Evolutionary conservation across 2,329 filamentous ascomycete species (phyloP).

Genomic region (Trichoderma aggressivum): DNA sequence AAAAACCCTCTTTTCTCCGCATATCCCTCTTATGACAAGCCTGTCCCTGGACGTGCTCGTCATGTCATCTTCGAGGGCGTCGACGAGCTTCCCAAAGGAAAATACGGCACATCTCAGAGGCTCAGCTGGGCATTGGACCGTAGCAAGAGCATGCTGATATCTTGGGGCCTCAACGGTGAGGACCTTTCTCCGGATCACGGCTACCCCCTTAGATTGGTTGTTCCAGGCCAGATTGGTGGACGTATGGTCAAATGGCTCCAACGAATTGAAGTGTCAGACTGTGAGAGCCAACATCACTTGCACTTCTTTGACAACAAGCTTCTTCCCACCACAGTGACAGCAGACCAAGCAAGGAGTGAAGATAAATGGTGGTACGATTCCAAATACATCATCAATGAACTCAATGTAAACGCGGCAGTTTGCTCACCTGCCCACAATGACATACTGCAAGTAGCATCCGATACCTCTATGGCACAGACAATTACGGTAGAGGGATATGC

Average conservation of each 20-base stretch:
- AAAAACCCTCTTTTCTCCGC: constrained; percentile 32
- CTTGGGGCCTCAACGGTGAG: constrained; percentile 89
- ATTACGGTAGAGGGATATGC: constrained; percentile 76
- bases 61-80: constrained; percentile 92
- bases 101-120: constrained; percentile 40
- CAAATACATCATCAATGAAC: constrained; percentile 86
- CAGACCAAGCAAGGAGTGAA: constrained; percentile 72
- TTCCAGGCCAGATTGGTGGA: constrained; percentile 89
- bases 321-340: constrained; percentile 78
- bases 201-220: constrained; percentile 74
- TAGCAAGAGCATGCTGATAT: constrained; percentile 79
- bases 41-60: constrained; percentile 53
- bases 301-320: constrained; percentile 90
- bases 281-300: constrained; percentile 89
- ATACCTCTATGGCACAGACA: constrained; percentile 61
- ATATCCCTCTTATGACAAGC: not conserved
- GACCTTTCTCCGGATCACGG: constrained; percentile 78
- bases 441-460: not conserved
- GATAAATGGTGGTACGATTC: constrained; percentile 83
- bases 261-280: constrained; percentile 70
- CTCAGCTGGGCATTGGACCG: constrained; percentile 54
- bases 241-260: constrained; percentile 93
- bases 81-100: constrained; percentile 84
- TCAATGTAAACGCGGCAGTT: constrained; percentile 81
- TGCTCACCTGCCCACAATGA: constrained; percentile 69